Evolutionary conservation across 352 stramenopile genomes (phyloP), one percentile per base, ranked within the genome.

Genomic region (Thalassiosira livingstoniorum): DNA sequence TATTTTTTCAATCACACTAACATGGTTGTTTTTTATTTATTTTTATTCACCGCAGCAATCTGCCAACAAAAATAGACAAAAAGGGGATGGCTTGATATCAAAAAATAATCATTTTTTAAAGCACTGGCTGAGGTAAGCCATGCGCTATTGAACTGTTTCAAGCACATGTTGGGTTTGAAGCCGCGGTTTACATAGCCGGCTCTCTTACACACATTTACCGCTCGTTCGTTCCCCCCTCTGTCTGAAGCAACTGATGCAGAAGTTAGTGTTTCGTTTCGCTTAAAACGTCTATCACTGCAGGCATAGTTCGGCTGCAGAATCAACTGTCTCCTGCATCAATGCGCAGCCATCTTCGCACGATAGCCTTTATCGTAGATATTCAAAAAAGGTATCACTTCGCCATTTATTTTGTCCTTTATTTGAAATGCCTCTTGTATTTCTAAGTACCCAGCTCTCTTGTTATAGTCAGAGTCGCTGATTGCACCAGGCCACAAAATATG

Each of bases 201-300:
- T 71, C 66, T 70, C 34, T 86, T 86, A 31, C 68, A 66, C 54
- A 82, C 67, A 74, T 87, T 87, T 11, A 87, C 80, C 29, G 27
- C 80, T 43, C 75, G 73, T 42, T 87, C 75, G 65, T 87, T 87
- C 15, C 43, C 80, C 23, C 23, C 66, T n/a, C 75, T 21, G 70
- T 87, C 80, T 51, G 77, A 29, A 25, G 80, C 70, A 15, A 87
- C 58, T n/a, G 80, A 79, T 64, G 63, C 78, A 58, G 62, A 55
- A 7, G 45, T 35, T 43, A 74, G 11, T 23, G 72, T 74, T 51
- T 86, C 35, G 4, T 35, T 32, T 60, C 65, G 18, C 5, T n/a
- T 70, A 23, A 81, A 87, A 27, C 47, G 37, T 31, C 43, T 27
- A 37, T 84, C 80, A 73, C 80, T 87, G 18, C 75, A 42, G 18